Evolutionary conservation across 169 alveolate species (phyloP).

Genomic region (Plasmodium knowlesi): DNA sequence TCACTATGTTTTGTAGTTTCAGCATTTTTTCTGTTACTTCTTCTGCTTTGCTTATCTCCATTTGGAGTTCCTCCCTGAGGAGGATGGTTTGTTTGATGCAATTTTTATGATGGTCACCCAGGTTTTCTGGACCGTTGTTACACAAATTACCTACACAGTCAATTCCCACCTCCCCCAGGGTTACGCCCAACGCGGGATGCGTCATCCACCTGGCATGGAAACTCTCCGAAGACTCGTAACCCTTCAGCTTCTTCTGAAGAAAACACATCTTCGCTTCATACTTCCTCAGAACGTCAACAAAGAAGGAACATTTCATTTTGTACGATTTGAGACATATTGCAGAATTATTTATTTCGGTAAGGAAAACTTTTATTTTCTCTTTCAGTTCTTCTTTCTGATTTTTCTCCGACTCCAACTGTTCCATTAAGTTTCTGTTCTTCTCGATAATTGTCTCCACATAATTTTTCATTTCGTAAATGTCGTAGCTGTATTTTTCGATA

Average conservation of each 20-base stretch:
- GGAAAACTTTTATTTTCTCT: slow-evolving; percentile 11
- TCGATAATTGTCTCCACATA: slow-evolving; percentile 30
- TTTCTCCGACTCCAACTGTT: slow-evolving; percentile 44
- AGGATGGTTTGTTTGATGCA: background rate
- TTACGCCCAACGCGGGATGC: background rate
- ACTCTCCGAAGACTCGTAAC: background rate
- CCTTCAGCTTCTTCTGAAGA: slow-evolving; percentile 10
- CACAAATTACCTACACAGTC: background rate
- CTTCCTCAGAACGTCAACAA: slow-evolving; percentile 35
- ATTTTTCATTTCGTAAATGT: slow-evolving; percentile 69
- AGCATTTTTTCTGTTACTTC: slow-evolving; percentile 22
- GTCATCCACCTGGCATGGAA: background rate
- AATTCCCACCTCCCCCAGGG: background rate
- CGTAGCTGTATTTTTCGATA: slow-evolving; percentile 65
- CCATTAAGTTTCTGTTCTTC: slow-evolving; percentile 39
- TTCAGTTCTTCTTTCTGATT: slow-evolving; percentile 62
- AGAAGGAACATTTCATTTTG: slow-evolving; percentile 68
- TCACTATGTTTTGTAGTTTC: slow-evolving; percentile 5
- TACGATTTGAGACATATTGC: slow-evolving; percentile 21
- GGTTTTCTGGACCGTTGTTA: background rate
- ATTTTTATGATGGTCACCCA: background rate
- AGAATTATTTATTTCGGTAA: slow-evolving; percentile 37
- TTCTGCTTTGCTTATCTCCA: slow-evolving; percentile 23
- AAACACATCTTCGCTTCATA: slow-evolving; percentile 20
- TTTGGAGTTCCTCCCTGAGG: slow-evolving; percentile 35